Evolutionary conservation across 2,329 filamentous ascomycete genomes (phyloP), one percentile per base, ranked within the genome.

Genomic region (Aspergillus sp.): DNA sequence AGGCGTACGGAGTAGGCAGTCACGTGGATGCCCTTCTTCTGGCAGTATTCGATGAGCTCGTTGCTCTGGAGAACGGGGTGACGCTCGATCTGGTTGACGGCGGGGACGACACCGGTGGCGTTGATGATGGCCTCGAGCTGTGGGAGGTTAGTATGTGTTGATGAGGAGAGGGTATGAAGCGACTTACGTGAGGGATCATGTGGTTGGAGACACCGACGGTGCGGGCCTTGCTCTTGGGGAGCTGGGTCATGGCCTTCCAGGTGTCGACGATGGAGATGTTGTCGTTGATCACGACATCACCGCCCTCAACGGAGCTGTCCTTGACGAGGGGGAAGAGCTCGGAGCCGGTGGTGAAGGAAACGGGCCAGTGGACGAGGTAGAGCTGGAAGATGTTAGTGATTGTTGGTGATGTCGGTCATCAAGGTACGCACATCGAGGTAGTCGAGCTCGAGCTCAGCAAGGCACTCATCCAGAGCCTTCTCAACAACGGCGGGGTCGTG

Each of bases 21-120:
- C 50, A 89, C 73, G 61, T 85, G 78, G 63, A 90, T 88, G 62
- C 79, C 79, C 72, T 88, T 83, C 64, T 80, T 72, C 56, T 82
- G 75, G 75, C 83, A 86, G 73, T 83, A 86, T 13, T 82, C 77
- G 7, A 88, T 73, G 27, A 90, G 75, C 17, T 83, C 78, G 2
- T 77, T 76, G 70, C 86, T 88, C 71, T 89, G 88, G 10, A 90
- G 80, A 68, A 88, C 88, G 2, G 88, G 86, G 72, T 90, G 87
- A 54, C 86, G 86, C 72, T 90, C 88, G 64, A 90, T 86, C 75
- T 90, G 88, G 75, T 90, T 90, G 66, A 84, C 83, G 2, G 85
- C 85, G 1, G 88, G 88, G 1, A 86, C 77, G 65, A 90, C 82
- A 44, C 74, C 75, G n/a, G 75, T 77, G 54, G 75, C 85, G 41